Conservation (phyloP, 140 eudicot genomes). For the Erigeron philadelphicus region DNA sequence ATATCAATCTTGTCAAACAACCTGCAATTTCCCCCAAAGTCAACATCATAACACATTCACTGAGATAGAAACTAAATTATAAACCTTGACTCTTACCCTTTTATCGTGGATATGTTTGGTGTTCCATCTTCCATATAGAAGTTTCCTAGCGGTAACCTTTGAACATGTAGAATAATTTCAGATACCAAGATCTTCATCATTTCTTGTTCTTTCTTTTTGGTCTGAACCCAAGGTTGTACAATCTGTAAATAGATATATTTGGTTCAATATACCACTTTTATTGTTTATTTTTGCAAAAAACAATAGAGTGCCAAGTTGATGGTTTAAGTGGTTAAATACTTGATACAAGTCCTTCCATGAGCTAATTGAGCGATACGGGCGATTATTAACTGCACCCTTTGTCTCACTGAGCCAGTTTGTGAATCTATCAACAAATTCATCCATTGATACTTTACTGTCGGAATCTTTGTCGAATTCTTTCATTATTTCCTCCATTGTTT, state of each 20-base stretch:
- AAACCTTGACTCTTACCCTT: conserved; percentile 30
- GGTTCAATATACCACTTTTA: not conserved
- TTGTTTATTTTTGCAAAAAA: not conserved
- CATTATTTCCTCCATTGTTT: conserved; percentile 43
- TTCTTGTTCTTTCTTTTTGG: conserved; percentile 52
- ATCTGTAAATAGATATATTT: conserved; percentile 32
- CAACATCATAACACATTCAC: not conserved
- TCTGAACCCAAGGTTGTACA: conserved; percentile 60
- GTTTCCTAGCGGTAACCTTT: conserved; percentile 38
- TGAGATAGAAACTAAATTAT: not conserved
- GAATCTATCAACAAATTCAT: conserved; percentile 52
- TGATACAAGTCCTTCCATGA: conserved; percentile 54
- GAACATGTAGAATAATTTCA: conserved; percentile 37
- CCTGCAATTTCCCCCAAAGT: conserved; percentile 32
- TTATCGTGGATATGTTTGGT: conserved; percentile 42
- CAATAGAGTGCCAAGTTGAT: not conserved
- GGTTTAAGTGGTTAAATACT: conserved; percentile 24
- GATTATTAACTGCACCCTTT: conserved; percentile 43
- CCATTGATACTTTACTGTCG: conserved; percentile 47
- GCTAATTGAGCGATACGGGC: conserved; percentile 41
- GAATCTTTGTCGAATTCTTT: conserved; percentile 50
- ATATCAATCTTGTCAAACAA: conserved; percentile 48
- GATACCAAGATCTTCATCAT: conserved; percentile 53
- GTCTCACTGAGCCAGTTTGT: conserved; percentile 60
- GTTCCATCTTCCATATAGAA: conserved; percentile 47